Percentiles rank a stretch among this genome's conserved stretches.
phyloP scores from a whole-genome alignment of 2,329 filamentous ascomycete genomes.

The Claviceps cyperi region DNA sequence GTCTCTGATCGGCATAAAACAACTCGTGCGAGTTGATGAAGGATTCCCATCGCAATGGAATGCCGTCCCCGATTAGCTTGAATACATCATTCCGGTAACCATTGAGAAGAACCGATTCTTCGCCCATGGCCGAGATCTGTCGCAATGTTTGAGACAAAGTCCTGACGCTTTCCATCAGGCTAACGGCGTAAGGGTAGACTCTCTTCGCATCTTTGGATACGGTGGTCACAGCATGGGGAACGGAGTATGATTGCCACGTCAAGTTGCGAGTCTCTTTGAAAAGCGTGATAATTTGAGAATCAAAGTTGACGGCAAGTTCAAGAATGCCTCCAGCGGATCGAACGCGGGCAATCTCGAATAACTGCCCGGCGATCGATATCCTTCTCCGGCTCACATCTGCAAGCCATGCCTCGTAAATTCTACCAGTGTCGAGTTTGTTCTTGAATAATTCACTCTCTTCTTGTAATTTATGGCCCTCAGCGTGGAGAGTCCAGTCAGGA shows the following conservation, averaged over 20 bases:
- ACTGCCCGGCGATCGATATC: slow-evolving; percentile 77
- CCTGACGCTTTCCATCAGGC: slow-evolving; percentile 95
- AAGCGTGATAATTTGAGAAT: slow-evolving; percentile 88
- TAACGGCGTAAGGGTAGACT: slow-evolving; percentile 95
- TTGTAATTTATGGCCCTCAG: slow-evolving; percentile 87
- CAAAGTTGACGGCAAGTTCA: slow-evolving; percentile 89
- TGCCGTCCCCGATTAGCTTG: slow-evolving; percentile 65
- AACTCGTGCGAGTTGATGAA: slow-evolving; percentile 96
- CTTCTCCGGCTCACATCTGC: slow-evolving; percentile 79
- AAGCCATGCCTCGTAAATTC: slow-evolving; percentile 92
- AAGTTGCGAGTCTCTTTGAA: slow-evolving; percentile 98
- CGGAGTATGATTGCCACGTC: slow-evolving; percentile 84
- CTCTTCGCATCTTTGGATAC: slow-evolving; percentile 98
- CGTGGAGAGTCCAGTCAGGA: slow-evolving; percentile 84
- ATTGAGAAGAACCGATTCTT: slow-evolving; percentile 74
- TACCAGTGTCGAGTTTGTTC: slow-evolving; percentile 85
- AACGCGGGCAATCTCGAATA: slow-evolving; percentile 82
- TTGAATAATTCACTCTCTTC: slow-evolving; percentile 87
- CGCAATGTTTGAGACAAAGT: slow-evolving; percentile 81
- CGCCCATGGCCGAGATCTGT: slow-evolving; percentile 70
- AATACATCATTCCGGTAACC: slow-evolving; percentile 90
- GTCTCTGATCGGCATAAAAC: slow-evolving; percentile 40
- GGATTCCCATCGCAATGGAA: slow-evolving; percentile 90
- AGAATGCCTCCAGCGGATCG: slow-evolving; percentile 80
- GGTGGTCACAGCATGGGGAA: slow-evolving; percentile 87